phyloP scores from a whole-genome alignment of 1,284 basidiomycete genomes.

The Irpex rosettiformis region DNA sequence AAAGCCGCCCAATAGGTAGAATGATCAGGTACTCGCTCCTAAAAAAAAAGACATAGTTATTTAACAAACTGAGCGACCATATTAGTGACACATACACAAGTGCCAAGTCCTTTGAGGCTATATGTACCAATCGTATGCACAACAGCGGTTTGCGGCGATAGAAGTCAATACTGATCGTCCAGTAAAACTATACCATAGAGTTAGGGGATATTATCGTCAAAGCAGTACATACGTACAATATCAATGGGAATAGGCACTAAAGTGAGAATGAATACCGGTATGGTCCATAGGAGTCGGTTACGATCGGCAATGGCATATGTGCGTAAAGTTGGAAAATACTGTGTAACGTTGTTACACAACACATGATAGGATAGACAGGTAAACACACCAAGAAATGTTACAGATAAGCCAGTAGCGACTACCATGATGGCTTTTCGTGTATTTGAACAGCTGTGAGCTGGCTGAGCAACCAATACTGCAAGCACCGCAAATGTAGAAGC shows the following conservation, averaged over 20 bases:
- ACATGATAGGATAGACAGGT: neutral
- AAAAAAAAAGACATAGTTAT: too few relatives aligned
- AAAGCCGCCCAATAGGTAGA: neutral
- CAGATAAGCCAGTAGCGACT: neutral
- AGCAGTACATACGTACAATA: neutral
- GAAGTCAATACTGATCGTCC: neutral
- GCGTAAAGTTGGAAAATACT: neutral
- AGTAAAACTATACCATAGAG: neutral
- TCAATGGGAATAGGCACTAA: neutral
- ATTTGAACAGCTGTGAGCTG: neutral
- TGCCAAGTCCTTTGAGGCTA: neutral
- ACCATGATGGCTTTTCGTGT: neutral
- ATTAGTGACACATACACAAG: neutral
- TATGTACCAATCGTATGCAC: neutral
- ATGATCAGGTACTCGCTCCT: neutral
- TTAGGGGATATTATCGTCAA: neutral
- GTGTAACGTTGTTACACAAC: neutral
- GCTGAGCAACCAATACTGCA: neutral
- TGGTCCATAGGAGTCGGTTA: neutral
- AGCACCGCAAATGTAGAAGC: too few relatives aligned
- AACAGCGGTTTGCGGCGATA: neutral
- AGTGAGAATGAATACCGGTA: neutral
- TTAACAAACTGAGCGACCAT: too few relatives aligned
- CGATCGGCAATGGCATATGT: neutral
- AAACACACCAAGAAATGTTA: neutral